Conservation (phyloP, 2,329 filamentous ascomycete species). For the Curvularia sp. region DNA sequence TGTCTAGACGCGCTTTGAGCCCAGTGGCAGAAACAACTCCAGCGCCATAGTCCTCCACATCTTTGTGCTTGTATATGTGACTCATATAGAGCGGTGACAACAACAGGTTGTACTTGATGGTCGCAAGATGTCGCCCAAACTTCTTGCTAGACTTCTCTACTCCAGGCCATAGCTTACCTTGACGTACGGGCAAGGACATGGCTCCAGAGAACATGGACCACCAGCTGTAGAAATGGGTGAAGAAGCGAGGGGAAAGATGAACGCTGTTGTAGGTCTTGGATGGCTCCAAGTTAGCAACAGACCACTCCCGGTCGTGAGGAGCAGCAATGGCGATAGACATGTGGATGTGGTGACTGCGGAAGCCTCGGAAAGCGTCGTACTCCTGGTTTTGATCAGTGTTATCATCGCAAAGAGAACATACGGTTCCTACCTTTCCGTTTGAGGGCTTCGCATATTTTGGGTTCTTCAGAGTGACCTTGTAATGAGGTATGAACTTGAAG, state of each 20-base stretch:
- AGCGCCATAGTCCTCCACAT: conserved; percentile 83
- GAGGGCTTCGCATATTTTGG: conserved; percentile 72
- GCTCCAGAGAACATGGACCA: conserved; percentile 96
- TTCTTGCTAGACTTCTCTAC: conserved; percentile 98
- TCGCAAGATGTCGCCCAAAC: conserved; percentile 95
- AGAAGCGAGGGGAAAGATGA: conserved; percentile 92
- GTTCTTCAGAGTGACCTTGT: conserved; percentile 85
- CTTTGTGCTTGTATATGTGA: conserved; percentile 98
- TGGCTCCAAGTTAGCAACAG: conserved; percentile 72
- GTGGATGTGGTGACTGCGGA: conserved; percentile 95
- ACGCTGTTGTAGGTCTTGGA: conserved; percentile 96
- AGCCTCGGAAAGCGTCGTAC: conserved; percentile 96
- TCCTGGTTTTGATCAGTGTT: conserved; percentile 46
- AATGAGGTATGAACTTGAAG: conserved; percentile 91
- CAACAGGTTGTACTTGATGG: conserved; percentile 95
- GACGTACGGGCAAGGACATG: conserved; percentile 92
- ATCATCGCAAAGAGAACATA: not conserved
- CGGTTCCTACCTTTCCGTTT: conserved; percentile 52
- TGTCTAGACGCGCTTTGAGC: conserved; percentile 94
- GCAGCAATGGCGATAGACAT: conserved; percentile 90
- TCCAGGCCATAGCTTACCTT: conserved; percentile 89
- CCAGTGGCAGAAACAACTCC: conserved; percentile 87
- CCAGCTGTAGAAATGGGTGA: conserved; percentile 98
- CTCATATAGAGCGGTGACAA: conserved; percentile 92
- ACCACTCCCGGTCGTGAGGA: conserved; percentile 86